Evolutionary conservation across 2,329 filamentous ascomycete genomes (phyloP).

Genomic region (Fusarium aywerte): DNA sequence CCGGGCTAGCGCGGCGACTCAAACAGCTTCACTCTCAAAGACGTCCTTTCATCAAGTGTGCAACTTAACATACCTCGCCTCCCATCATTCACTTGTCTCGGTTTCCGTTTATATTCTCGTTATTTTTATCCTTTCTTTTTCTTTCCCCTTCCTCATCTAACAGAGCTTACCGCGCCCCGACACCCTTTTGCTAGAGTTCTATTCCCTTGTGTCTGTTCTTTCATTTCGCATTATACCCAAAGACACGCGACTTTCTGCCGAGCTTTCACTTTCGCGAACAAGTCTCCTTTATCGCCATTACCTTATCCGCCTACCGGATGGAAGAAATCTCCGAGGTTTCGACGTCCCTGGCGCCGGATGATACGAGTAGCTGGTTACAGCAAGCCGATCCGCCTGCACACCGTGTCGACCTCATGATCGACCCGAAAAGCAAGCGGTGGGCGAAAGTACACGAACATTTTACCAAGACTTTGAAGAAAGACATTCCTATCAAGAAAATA

Average conservation of each 20-base stretch:
- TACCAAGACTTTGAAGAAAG: slow-evolving; percentile 38
- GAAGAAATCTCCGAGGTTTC: neutral
- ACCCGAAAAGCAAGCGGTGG: slow-evolving; percentile 40
- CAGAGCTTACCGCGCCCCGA: neutral
- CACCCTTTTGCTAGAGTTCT: neutral
- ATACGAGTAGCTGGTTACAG: neutral
- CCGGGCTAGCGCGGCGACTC: neutral
- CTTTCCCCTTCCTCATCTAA: neutral
- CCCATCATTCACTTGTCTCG: neutral
- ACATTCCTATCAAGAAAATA: slow-evolving; percentile 47
- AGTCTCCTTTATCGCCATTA: neutral
- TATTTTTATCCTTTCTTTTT: slow-evolving; percentile 18
- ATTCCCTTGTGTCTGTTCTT: neutral
- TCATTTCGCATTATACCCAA: slow-evolving; percentile 5
- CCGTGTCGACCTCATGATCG: slow-evolving; percentile 41
- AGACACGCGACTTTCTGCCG: neutral
- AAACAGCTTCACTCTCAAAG: neutral
- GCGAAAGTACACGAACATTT: slow-evolving; percentile 49
- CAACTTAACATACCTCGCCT: slow-evolving; percentile 24
- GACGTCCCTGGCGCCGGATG: neutral
- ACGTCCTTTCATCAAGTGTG: neutral
- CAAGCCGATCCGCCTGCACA: neutral
- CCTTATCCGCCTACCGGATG: neutral
- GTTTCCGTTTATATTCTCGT: neutral
- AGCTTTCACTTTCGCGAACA: neutral